phyloP scores from a whole-genome alignment of 1,139 yeast species.

The Saccharomycopsis hybrid region DNA sequence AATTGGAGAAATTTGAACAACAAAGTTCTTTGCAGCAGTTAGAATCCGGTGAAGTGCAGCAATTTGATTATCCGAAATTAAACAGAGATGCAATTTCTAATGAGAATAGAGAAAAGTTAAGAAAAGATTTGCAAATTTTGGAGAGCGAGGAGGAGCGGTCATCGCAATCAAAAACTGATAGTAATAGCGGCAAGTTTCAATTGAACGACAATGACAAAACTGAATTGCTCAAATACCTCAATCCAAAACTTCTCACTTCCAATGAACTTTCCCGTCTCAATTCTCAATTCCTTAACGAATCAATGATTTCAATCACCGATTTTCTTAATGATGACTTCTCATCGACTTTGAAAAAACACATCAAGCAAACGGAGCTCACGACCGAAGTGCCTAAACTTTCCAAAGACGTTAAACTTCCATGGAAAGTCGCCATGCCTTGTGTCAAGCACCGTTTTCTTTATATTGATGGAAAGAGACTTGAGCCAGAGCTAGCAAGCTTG shows the following conservation, averaged over 20 bases:
- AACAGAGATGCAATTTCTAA: slow-evolving; percentile 29
- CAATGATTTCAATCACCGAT: slow-evolving; percentile 60
- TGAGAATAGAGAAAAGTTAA: slow-evolving; percentile 26
- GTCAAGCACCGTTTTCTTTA: slow-evolving; percentile 87
- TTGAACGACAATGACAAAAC: neutral
- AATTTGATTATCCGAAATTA: slow-evolving; percentile 72
- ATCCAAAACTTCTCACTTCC: slow-evolving; percentile 42
- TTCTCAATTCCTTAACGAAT: slow-evolving; percentile 53
- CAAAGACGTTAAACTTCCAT: slow-evolving; percentile 57
- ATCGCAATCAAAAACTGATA: no score
- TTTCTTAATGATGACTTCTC: slow-evolving; percentile 59
- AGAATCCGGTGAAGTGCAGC: slow-evolving; percentile 70
- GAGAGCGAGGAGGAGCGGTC: neutral
- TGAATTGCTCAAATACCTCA: slow-evolving; percentile 43
- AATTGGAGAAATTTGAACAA: slow-evolving; percentile 56
- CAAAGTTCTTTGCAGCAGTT: slow-evolving; percentile 74
- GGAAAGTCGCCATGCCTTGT: slow-evolving; percentile 92
- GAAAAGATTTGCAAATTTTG: slow-evolving; percentile 1
- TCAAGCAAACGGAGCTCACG: slow-evolving; percentile 48
- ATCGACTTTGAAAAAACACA: slow-evolving; percentile 35
- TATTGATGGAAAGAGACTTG: slow-evolving; percentile 55
- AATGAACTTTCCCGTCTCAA: slow-evolving; percentile 37
- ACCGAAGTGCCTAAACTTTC: slow-evolving; percentile 57
- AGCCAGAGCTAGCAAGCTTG: slow-evolving; percentile 22
- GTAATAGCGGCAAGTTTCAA: neutral